These are phyloP conservation scores for Cladosporium colombiae DNA, from an alignment of 2,329 filamentous ascomycete species.

Conservation along the genomic window DNA sequence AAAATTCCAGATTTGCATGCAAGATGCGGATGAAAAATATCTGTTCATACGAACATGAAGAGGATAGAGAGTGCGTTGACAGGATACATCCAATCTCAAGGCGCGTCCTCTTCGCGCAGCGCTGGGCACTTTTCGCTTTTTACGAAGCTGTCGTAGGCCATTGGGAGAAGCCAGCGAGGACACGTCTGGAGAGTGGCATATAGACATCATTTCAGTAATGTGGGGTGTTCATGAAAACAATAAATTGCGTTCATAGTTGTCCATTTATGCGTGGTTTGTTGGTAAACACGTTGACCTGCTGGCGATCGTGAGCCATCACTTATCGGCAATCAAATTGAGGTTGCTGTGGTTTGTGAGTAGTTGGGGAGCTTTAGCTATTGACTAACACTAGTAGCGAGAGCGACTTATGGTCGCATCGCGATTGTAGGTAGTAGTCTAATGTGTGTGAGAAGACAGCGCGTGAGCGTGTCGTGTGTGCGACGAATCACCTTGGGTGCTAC, in stretches of 20 bases:
- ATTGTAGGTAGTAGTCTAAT: neutral
- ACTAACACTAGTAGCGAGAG: neutral
- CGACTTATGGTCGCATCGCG: neutral
- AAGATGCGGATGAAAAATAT: neutral
- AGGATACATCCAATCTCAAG: neutral
- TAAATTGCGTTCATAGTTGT: neutral
- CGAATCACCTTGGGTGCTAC: neutral
- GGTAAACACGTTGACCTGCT: neutral
- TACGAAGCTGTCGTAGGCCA: neutral
- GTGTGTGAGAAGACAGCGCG: neutral
- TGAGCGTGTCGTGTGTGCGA: neutral
- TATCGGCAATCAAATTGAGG: neutral
- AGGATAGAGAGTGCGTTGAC: neutral
- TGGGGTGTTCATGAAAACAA: neutral
- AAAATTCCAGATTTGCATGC: neutral
- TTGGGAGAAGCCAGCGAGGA: neutral
- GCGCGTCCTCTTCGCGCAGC: neutral
- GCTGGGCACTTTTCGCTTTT: neutral
- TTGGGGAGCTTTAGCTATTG: neutral
- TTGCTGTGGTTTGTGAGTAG: neutral
- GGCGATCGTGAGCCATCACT: neutral
- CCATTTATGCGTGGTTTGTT: neutral
- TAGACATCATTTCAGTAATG: neutral
- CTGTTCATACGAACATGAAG: neutral
- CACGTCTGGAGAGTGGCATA: neutral